phyloP scores from a whole-genome alignment of 345 rosid species.

The Euphorbia pulcherrima region DNA sequence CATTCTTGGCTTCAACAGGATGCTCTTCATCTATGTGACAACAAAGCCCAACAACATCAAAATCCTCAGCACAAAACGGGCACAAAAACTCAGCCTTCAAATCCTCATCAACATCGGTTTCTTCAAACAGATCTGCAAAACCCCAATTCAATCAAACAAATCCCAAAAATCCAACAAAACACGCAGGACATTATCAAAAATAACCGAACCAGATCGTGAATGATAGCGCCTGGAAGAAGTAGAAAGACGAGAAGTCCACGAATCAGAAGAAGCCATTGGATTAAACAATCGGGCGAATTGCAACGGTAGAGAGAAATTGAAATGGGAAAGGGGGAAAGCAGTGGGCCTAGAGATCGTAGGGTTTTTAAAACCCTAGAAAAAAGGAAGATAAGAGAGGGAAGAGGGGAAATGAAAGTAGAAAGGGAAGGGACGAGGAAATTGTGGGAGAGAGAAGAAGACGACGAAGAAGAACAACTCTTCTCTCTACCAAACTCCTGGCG shows the following conservation, averaged over 20 bases:
- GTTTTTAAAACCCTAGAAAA: constrained; percentile 16
- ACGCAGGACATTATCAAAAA: background rate
- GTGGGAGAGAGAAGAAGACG: constrained; percentile 13
- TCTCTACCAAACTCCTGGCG: constrained; percentile 32
- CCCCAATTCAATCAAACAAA: background rate
- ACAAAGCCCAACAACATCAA: constrained; percentile 80
- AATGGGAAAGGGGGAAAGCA: background rate
- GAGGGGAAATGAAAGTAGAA: background rate
- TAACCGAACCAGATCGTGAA: constrained; percentile 41
- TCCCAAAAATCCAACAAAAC: background rate
- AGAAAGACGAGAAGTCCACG: constrained; percentile 41
- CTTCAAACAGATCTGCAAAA: constrained; percentile 53
- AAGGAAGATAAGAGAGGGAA: background rate
- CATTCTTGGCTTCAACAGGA: constrained; percentile 73
- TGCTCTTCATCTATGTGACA: constrained; percentile 89
- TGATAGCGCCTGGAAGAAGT: constrained; percentile 39
- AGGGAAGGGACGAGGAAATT: constrained; percentile 19
- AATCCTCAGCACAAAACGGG: constrained; percentile 79
- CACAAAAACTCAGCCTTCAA: constrained; percentile 59
- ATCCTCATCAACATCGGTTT: constrained; percentile 57
- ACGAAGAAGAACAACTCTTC: constrained; percentile 17
- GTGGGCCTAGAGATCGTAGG: background rate
- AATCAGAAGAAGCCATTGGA: constrained; percentile 42
- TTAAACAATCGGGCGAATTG: background rate
- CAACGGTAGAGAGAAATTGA: background rate